Evolutionary conservation across 2,329 filamentous ascomycete species (phyloP), one percentile per base, ranked within the genome.

Genomic region (Reticulascus tulasneorum): DNA sequence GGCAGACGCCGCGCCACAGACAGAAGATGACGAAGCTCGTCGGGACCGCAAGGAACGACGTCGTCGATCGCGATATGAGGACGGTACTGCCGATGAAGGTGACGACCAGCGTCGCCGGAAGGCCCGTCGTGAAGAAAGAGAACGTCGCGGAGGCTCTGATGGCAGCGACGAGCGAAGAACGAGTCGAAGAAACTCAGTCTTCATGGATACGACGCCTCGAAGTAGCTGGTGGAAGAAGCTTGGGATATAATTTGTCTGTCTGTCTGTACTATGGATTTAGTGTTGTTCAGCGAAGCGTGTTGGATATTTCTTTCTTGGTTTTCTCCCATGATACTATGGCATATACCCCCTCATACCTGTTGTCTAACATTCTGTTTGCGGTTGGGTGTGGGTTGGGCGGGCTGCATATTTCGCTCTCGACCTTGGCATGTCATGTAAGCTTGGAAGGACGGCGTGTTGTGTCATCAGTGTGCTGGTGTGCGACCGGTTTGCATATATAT

Each of bases 151-250:
- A 15, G 48, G 53, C 7, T 69, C 65, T 10, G 66, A 68, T 33
- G 66, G 62, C 3, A 67, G 64, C 37, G 66, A 68, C 26, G 67
- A 70, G 40, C 61, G 65, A 23, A n/a, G n/a, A n/a, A n/a, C n/a
- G n/a, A n/a, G n/a, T n/a, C 59, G 65, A 16, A 65, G 67, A 15
- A 56, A 59, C 25, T 62, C 64, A 15, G 49, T 62, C 16, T 65
- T 67, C 33, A 61, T 63, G 44, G 70, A 74, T 37, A 45, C 60
- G 9, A 62, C 70, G 10, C 73, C 73, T 15, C 62, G 72, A 38
- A 75, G 68, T 43, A 77, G 73, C 45, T 78, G 75, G 75, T 79
- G 75, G 75, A 73, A 62, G 59, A 77, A 77, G 61, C 54, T 77
- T 15, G 23, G 16, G 27, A 26, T 13, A 40, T 22, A 29, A 29